Percentiles rank a stretch among this genome's conserved stretches.
phyloP scores from a whole-genome alignment of 805 yeast species.

The Metschnikowia rubicola region DNA sequence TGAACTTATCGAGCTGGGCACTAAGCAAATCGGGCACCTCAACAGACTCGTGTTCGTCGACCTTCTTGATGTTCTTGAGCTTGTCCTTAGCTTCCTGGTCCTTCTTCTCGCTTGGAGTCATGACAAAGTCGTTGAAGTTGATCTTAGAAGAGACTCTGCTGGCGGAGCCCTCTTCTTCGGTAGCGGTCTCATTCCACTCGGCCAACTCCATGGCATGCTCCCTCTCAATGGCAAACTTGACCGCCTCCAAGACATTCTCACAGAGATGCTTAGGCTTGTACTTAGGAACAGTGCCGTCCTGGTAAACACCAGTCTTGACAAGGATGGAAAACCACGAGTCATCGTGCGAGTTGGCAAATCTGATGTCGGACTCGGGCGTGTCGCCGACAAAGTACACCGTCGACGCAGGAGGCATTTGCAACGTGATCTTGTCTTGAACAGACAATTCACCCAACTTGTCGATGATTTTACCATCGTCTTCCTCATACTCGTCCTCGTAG shows the following conservation, averaged over 20 bases:
- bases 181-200: slow-evolving; percentile 64
- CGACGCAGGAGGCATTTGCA: slow-evolving; percentile 74
- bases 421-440: slow-evolving; percentile 37
- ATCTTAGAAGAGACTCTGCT: slow-evolving; percentile 27
- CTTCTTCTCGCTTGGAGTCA: slow-evolving; percentile 39
- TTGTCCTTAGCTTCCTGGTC: slow-evolving; percentile 16
- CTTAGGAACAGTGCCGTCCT: slow-evolving; percentile 74
- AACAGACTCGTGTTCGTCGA: slow-evolving; percentile 41
- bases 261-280: slow-evolving; percentile 74
- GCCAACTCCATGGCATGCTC: slow-evolving; percentile 69
- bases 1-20: slow-evolving; percentile 39
- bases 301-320: slow-evolving; percentile 85
- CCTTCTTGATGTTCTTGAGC: slow-evolving; percentile 13
- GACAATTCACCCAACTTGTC: slow-evolving; percentile 21
- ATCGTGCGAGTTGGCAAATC: slow-evolving; percentile 85
- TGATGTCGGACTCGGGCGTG: slow-evolving; percentile 83
- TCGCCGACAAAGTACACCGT: slow-evolving; percentile 89
- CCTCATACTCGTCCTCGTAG: slow-evolving; percentile 29
- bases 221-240: slow-evolving; percentile 76
- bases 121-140: slow-evolving; percentile 44
- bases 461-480: slow-evolving; percentile 27
- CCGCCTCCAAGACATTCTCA: slow-evolving; percentile 77
- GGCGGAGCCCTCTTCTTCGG: slow-evolving; percentile 24
- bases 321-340: slow-evolving; percentile 80
- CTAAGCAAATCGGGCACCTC: slow-evolving; percentile 50